Evolutionary conservation across 306 rosid genomes (phyloP).

Genomic region (Trifolium subterraneum): DNA sequence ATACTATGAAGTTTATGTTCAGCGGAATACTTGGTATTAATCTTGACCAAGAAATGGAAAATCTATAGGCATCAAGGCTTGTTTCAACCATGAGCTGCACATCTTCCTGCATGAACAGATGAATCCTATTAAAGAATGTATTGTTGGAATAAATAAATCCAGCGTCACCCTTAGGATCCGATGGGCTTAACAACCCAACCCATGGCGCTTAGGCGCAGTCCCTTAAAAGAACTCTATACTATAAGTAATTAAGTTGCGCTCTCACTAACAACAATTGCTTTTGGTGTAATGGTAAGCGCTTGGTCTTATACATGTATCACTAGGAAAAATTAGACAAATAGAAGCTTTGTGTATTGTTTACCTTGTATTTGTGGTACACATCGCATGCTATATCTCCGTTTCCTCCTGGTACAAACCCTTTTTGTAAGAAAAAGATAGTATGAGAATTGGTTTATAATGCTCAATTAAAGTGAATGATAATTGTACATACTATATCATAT

Average conservation of each 20-base stretch:
- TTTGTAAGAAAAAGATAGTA: background rate
- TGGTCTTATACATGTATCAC: too few species aligned
- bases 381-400: conserved; percentile 72
- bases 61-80: conserved; percentile 73
- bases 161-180: too few species aligned
- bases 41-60: conserved; percentile 91
- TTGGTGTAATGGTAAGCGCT: too few species aligned
- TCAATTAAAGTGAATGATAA: background rate
- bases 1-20: background rate
- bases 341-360: conserved; percentile 22
- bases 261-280: too few species aligned
- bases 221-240: too few species aligned
- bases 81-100: conserved; percentile 68
- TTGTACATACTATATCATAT: background rate
- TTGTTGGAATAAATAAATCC: too few species aligned
- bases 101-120: conserved; percentile 65
- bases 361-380: conserved; percentile 76
- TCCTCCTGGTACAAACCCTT: conserved; percentile 53
- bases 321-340: background rate
- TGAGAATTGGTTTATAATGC: conserved; percentile 12
- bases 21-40: conserved; percentile 69
- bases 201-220: too few species aligned
- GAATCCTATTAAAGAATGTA: background rate
- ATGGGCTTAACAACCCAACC: too few species aligned
- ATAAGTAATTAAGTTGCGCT: too few species aligned